Conservation (phyloP, 371 early-diverging fungal species). For the Actinomortierella ambigua region DNA sequence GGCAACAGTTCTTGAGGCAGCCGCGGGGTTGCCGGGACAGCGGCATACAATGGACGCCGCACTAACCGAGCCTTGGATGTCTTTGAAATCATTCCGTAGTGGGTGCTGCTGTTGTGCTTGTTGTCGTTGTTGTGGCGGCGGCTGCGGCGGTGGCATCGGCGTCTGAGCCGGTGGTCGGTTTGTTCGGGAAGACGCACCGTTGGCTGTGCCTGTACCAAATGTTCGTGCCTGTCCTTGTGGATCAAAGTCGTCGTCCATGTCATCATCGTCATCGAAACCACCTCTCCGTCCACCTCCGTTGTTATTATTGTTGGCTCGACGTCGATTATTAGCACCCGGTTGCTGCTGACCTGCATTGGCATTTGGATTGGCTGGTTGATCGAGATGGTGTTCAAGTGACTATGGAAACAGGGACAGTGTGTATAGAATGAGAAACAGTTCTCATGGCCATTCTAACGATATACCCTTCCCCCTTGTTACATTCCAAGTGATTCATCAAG, state of each 20-base stretch:
- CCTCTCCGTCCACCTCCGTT: too few species aligned
- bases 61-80: not conserved
- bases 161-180: not conserved
- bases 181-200: too few species aligned
- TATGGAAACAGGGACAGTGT: not conserved
- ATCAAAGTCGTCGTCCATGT: too few species aligned
- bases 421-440: not conserved
- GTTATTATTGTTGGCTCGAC: too few species aligned
- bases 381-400: conserved; percentile 21
- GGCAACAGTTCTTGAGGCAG: conserved; percentile 46
- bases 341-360: too few species aligned
- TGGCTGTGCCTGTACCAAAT: too few species aligned
- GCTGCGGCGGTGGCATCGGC: conserved; percentile 4
- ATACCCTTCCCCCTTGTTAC: not conserved
- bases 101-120: conserved; percentile 8
- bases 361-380: too few species aligned
- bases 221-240: too few species aligned
- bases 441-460: not conserved
- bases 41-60: conserved; percentile 8
- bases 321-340: too few species aligned
- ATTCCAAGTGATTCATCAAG: too few species aligned
- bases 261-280: too few species aligned
- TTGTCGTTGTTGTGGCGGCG: conserved; percentile 9
- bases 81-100: not conserved
- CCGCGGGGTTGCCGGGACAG: conserved; percentile 51